phyloP scores from a whole-genome alignment of 148 eudicot genomes.

The Arbutus unedo region DNA sequence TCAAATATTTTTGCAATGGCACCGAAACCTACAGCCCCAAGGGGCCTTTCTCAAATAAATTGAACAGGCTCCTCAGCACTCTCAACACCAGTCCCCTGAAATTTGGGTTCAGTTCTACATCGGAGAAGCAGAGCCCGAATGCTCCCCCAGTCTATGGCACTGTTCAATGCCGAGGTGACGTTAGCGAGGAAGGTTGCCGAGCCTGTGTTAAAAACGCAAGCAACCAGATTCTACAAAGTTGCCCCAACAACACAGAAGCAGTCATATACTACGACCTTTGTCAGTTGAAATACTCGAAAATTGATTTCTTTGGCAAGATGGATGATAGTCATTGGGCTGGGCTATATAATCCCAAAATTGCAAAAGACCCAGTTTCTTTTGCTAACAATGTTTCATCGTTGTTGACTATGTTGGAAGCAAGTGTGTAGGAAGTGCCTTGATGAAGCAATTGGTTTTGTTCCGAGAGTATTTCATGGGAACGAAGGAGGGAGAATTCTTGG shows the following conservation, averaged over 20 bases:
- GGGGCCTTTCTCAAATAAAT: no score
- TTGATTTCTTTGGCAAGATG: background rate
- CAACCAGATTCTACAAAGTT: no score
- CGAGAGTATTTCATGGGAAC: background rate
- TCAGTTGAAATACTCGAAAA: background rate
- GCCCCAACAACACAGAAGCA: background rate
- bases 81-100: no score
- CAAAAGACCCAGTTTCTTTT: background rate
- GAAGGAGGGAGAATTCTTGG: background rate
- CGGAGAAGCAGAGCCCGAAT: no score
- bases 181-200: no score
- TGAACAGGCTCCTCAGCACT: no score
- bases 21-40: no score
- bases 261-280: background rate
- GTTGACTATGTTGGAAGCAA: background rate
- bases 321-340: background rate
- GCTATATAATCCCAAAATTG: accelerated
- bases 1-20: no score
- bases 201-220: no score
- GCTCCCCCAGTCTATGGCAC: no score
- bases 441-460: background rate
- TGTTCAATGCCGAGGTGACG: no score
- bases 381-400: background rate
- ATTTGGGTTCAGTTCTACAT: no score
- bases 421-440: background rate